Evolutionary conservation across 768 basidiomycete genomes (phyloP).

Genomic region (Lentinula sp.): DNA sequence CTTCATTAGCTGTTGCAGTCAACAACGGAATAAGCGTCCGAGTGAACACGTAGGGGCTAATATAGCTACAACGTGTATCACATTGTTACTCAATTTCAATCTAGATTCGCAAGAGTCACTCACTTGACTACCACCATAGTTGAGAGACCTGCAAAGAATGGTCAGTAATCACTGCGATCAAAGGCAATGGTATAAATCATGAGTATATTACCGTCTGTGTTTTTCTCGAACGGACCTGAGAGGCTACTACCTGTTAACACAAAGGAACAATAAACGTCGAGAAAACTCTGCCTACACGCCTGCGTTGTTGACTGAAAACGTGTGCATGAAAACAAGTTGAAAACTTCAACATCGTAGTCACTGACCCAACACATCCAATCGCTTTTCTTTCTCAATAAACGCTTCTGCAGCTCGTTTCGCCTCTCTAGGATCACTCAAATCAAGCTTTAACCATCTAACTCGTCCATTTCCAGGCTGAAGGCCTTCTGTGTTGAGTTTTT

Average conservation of each 20-base stretch:
- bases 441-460: constrained; percentile 43
- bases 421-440: constrained; percentile 40
- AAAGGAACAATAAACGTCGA: constrained; percentile 6
- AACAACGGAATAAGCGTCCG: constrained; percentile 41
- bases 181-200: neutral
- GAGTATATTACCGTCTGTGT: constrained; percentile 7
- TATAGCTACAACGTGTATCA: constrained; percentile 23
- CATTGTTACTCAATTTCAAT: neutral
- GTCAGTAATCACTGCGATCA: neutral
- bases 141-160: constrained; percentile 5
- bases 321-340: neutral
- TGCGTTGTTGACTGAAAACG: constrained; percentile 48
- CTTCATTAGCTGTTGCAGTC: constrained; percentile 31
- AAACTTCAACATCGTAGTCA: constrained; percentile 1
- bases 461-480: constrained; percentile 37
- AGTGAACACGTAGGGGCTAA: constrained; percentile 43
- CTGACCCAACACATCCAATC: constrained; percentile 51
- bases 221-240: constrained; percentile 7
- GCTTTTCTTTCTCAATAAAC: constrained; percentile 40
- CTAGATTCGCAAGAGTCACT: neutral
- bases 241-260: constrained; percentile 6
- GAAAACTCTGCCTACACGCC: constrained; percentile 25
- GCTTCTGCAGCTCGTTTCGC: constrained; percentile 44
- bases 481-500: constrained; percentile 35
- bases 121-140: constrained; percentile 6